Evolutionary conservation across 768 basidiomycete species (phyloP).

Genomic region (Gymnopilus dilepis): DNA sequence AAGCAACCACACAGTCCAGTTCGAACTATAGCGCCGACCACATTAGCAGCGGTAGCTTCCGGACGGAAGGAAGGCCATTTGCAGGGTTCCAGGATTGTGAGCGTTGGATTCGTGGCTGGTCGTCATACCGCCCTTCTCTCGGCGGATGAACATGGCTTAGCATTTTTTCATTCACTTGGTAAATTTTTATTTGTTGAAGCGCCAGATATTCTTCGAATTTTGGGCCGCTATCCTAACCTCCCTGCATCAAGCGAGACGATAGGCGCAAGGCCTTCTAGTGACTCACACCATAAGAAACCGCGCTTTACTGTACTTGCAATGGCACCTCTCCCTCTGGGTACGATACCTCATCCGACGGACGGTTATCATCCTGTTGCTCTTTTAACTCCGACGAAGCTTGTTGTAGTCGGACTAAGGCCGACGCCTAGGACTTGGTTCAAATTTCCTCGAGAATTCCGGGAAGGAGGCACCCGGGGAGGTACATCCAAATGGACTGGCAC

Average conservation of each 20-base stretch:
- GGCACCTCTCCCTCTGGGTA: slow-evolving; percentile 82
- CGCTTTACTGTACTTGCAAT: slow-evolving; percentile 79
- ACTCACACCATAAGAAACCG: slow-evolving; percentile 46
- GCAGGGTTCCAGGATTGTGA: slow-evolving; percentile 76
- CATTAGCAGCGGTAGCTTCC: slow-evolving; percentile 67
- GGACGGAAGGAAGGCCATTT: slow-evolving; percentile 90
- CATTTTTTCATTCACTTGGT: slow-evolving; percentile 94
- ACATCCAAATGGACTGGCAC: slow-evolving; percentile 62
- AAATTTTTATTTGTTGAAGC: slow-evolving; percentile 96
- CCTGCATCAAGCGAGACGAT: slow-evolving; percentile 11
- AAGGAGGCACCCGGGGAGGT: slow-evolving; percentile 45
- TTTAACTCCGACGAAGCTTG: slow-evolving; percentile 88
- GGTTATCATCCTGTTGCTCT: slow-evolving; percentile 80
- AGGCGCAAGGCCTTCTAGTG: slow-evolving; percentile 25
- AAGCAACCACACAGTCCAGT: slow-evolving; percentile 69
- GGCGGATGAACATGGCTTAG: slow-evolving; percentile 88
- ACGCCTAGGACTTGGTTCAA: slow-evolving; percentile 93
- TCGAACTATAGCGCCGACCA: slow-evolving; percentile 73
- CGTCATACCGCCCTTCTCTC: slow-evolving; percentile 93
- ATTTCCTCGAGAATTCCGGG: slow-evolving; percentile 58
- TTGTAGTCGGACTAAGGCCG: slow-evolving; percentile 92
- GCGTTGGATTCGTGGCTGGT: slow-evolving; percentile 85
- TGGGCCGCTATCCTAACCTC: slow-evolving; percentile 84
- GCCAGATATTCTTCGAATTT: slow-evolving; percentile 89
- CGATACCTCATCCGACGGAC: slow-evolving; percentile 76